These are phyloP conservation scores for Leccinum olivaceopallidum DNA, from an alignment of 768 basidiomycete species.

Conservation along the genomic window DNA sequence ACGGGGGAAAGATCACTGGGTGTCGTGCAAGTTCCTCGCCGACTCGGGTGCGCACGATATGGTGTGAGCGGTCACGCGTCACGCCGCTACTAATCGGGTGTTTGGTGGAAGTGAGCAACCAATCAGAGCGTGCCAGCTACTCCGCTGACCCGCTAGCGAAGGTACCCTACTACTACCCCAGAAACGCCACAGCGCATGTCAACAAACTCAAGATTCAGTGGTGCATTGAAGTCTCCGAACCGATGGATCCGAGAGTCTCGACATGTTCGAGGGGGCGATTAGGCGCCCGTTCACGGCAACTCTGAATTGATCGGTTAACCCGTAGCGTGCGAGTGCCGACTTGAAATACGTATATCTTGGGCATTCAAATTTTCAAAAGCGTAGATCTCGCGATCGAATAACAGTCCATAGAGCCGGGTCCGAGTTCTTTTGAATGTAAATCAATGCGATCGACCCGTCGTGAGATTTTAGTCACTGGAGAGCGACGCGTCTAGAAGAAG, in stretches of 20 bases:
- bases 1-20: no score
- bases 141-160: not conserved
- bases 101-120: not conserved
- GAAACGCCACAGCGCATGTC: conserved; percentile 1
- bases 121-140: not conserved
- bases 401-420: no score
- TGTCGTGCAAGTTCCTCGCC: no score
- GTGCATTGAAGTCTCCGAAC: not conserved
- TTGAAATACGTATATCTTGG: no score
- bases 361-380: no score
- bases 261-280: not conserved
- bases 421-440: not conserved
- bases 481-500: not conserved
- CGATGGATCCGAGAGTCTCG: no score
- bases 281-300: not conserved
- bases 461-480: no score
- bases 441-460: no score
- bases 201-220: not conserved
- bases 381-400: no score
- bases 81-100: no score
- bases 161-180: not conserved
- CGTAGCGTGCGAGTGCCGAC: not conserved
- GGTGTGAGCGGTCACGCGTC: no score
- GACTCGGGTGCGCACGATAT: no score
- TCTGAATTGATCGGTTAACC: conserved; percentile 6